phyloP scores from a whole-genome alignment of 495 filamentous ascomycete species.

The Penicillium macrosclerotiorum region DNA sequence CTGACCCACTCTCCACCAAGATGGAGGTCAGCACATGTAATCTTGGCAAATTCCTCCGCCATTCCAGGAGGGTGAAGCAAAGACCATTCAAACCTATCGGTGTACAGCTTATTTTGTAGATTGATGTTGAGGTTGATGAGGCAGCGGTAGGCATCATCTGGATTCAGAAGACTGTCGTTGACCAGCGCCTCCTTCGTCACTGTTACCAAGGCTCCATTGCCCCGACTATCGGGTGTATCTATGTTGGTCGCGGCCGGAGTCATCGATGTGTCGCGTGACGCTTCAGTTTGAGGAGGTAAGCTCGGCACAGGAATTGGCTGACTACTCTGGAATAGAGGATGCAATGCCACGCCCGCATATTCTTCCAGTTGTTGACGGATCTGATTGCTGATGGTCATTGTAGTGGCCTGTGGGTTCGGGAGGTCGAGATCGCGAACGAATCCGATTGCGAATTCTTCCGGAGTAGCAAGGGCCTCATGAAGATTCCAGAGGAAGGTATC shows the following conservation, averaged over 20 bases:
- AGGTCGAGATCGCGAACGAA: slow-evolving; percentile 94
- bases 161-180: slow-evolving; percentile 64
- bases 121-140: slow-evolving; percentile 91
- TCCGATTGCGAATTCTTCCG: slow-evolving; percentile 87
- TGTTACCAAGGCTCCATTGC: slow-evolving; percentile 31
- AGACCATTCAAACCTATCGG: slow-evolving; percentile 98
- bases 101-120: slow-evolving; percentile 86
- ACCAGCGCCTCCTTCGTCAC: slow-evolving; percentile 42
- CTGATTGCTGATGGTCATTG: slow-evolving; percentile 81
- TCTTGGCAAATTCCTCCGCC: slow-evolving; percentile 86
- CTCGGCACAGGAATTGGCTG: slow-evolving; percentile 40
- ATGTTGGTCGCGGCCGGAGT: slow-evolving; percentile 46
- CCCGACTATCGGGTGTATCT: slow-evolving; percentile 48
- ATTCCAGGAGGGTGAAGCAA: slow-evolving; percentile 87
- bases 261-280: slow-evolving; percentile 51
- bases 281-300: slow-evolving; percentile 31
- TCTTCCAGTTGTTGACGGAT: slow-evolving; percentile 95
- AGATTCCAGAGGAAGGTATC: slow-evolving; percentile 98
- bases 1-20: slow-evolving; percentile 91
- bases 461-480: slow-evolving; percentile 89
- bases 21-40: slow-evolving; percentile 88
- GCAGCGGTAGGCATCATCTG: slow-evolving; percentile 88
- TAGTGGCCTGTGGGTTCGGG: slow-evolving; percentile 64
- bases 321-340: slow-evolving; percentile 77
- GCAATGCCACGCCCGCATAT: slow-evolving; percentile 90